phyloP scores from a whole-genome alignment of 2,329 filamentous ascomycete species.

The Scytalidium lignicola region DNA sequence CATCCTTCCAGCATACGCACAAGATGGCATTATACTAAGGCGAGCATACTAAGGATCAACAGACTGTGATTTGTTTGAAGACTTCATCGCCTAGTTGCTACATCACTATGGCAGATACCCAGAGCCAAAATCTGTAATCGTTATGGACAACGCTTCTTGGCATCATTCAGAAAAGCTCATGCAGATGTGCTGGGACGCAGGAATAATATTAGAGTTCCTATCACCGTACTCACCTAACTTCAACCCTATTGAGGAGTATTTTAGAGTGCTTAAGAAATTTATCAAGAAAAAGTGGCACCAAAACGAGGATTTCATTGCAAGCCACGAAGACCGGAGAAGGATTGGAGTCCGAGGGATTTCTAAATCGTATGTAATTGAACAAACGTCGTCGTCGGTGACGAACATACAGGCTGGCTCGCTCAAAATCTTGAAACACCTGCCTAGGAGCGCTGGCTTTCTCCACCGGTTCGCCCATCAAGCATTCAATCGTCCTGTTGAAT shows the following conservation, averaged over 20 bases:
- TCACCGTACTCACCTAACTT: slow-evolving; percentile 20
- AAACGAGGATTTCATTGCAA: slow-evolving; percentile 9
- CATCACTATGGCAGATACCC: slow-evolving; percentile 27
- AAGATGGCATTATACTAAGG: slow-evolving; percentile 20
- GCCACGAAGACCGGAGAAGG: too few species aligned
- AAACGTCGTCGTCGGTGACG: too few species aligned
- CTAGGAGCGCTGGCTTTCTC: too few species aligned
- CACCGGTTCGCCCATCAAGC: too few species aligned
- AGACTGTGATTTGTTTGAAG: slow-evolving; percentile 23
- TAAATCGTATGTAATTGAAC: too few species aligned
- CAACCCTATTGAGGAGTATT: slow-evolving; percentile 24
- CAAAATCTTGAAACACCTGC: too few species aligned
- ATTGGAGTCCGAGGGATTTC: too few species aligned
- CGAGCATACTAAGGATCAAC: slow-evolving; percentile 26
- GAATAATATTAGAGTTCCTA: slow-evolving; percentile 17
- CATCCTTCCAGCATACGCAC: slow-evolving; percentile 21
- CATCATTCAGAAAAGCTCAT: slow-evolving; percentile 23
- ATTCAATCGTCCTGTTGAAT: too few species aligned
- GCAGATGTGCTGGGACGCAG: slow-evolving; percentile 22
- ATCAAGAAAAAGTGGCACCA: slow-evolving; percentile 19
- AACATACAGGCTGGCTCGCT: too few species aligned
- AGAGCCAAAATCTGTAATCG: slow-evolving; percentile 29
- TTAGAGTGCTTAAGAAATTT: slow-evolving; percentile 21
- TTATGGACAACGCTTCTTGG: slow-evolving; percentile 32
- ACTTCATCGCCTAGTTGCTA: slow-evolving; percentile 29